Conservation (phyloP, 2,329 filamentous ascomycete genomes). For the Aspergillus glaucus region DNA sequence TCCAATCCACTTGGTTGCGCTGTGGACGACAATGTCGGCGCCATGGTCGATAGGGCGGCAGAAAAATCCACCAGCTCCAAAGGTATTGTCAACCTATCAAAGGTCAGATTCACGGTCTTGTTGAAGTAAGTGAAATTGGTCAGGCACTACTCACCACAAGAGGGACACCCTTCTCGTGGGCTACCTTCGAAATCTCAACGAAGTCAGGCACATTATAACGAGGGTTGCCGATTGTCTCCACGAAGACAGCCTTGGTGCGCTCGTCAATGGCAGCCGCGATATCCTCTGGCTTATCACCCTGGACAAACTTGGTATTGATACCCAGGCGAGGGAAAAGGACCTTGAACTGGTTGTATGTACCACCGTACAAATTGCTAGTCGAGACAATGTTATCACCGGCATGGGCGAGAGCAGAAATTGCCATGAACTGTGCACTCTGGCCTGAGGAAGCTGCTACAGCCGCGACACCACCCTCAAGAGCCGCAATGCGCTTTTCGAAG, state of each 20-base stretch:
- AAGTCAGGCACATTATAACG: slow-evolving; percentile 90
- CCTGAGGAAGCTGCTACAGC: slow-evolving; percentile 81
- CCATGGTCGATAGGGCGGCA: slow-evolving; percentile 80
- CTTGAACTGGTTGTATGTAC: slow-evolving; percentile 97
- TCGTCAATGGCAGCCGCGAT: slow-evolving; percentile 81
- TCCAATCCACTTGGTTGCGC: slow-evolving; percentile 94
- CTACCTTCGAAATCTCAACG: slow-evolving; percentile 74
- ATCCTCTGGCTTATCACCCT: slow-evolving; percentile 71
- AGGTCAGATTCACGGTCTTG: not conserved
- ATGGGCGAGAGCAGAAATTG: slow-evolving; percentile 75
- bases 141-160: slow-evolving; percentile 46
- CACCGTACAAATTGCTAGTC: slow-evolving; percentile 85
- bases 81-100: slow-evolving; percentile 81
- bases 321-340: slow-evolving; percentile 81
- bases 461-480: slow-evolving; percentile 83
- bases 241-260: slow-evolving; percentile 84
- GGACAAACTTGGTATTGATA: slow-evolving; percentile 80
- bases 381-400: slow-evolving; percentile 89
- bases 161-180: slow-evolving; percentile 64
- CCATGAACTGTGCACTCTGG: slow-evolving; percentile 87
- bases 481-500: slow-evolving; percentile 94
- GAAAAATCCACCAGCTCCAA: slow-evolving; percentile 88
- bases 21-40: slow-evolving; percentile 90
- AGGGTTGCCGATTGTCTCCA: slow-evolving; percentile 92
- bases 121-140: not conserved